Conservation (phyloP, 108 stramenopile species). For the Halocafeteria seosinensis region DNA sequence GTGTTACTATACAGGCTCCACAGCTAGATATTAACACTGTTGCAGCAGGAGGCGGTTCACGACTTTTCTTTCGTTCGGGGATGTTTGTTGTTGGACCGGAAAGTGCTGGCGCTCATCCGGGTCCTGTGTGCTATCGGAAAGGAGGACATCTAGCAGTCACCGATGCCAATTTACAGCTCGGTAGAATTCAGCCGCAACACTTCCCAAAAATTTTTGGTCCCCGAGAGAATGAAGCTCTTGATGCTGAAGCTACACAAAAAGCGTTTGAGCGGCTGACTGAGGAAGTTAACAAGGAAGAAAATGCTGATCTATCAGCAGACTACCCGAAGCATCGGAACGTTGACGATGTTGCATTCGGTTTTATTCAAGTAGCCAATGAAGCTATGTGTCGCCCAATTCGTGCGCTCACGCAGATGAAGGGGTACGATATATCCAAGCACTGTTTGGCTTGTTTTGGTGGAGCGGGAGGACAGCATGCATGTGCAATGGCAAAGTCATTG, state of each 20-base stretch:
- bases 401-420: conserved; percentile 91
- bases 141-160: conserved; percentile 80
- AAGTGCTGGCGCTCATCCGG: conserved; percentile 83
- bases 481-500: conserved; percentile 69
- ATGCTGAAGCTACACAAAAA: conserved; percentile 55
- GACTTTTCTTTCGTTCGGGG: conserved; percentile 66
- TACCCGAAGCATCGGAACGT: too few species aligned
- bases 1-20: conserved; percentile 64
- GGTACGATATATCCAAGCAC: conserved; percentile 64
- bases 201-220: conserved; percentile 92
- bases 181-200: conserved; percentile 64
- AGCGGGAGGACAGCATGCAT: conserved; percentile 90
- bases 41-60: conserved; percentile 72
- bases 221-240: conserved; percentile 77
- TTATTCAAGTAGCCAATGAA: conserved; percentile 91
- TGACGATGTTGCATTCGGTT: conserved; percentile 79
- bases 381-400: conserved; percentile 98
- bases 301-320: background rate
- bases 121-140: conserved; percentile 92
- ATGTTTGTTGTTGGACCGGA: conserved; percentile 90
- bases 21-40: conserved; percentile 97
- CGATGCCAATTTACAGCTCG: conserved; percentile 88
- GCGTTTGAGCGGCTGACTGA: conserved; percentile 59
- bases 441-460: conserved; percentile 87
- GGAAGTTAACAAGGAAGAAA: conserved; percentile 23